Evolutionary conservation across 2,329 filamentous ascomycete species (phyloP), one percentile per base, ranked within the genome.

Genomic region (Xylariales sp.): DNA sequence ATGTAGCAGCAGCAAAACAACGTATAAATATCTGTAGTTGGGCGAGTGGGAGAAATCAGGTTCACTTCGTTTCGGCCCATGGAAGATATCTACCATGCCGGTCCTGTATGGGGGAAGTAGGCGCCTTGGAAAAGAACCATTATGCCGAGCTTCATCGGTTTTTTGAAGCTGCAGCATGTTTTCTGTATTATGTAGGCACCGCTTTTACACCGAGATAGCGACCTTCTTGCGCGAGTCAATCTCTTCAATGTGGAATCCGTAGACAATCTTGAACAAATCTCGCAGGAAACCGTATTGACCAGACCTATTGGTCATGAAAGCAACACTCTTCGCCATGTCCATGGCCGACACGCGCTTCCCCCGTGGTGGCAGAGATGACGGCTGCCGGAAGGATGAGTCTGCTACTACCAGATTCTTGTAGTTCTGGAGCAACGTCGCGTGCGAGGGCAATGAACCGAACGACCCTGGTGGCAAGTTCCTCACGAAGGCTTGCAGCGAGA

Each of bases 221-320:
- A 90, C 83, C 64, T 85, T 87, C 75, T 92, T 91, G 71, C 90
- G 84, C 62, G 84, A 82, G 54, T 91, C 89, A 0, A 89, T 90
- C 74, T 97, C 94, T 63, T 97, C 93, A 16, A 93, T 81, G 55
- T 91, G 88, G 75, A 95, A 95, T 3, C 93, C 92, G 78, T 97
- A 97, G 2, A 97, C 93, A 48, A 95, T 85, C 61, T 88, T 87
- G 81, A 93, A 97, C 14, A 97, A 83, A 74, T 97, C 94, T 57
- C 89, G 85, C 70, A 97, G 82, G 85, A 95, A 97, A 8, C 83
- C 83, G 79, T 96, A 96, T 74, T 94, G 89, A 64, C 88, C 86
- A 34, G 86, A 85, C 45, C 88, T 89, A 64, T 88, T 84, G 60
- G 87, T 87, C 87, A 97, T 92, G 83, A 90, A 91, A 60, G 87